phyloP scores from a whole-genome alignment of 805 yeast species.

The Starmera quercuum region DNA sequence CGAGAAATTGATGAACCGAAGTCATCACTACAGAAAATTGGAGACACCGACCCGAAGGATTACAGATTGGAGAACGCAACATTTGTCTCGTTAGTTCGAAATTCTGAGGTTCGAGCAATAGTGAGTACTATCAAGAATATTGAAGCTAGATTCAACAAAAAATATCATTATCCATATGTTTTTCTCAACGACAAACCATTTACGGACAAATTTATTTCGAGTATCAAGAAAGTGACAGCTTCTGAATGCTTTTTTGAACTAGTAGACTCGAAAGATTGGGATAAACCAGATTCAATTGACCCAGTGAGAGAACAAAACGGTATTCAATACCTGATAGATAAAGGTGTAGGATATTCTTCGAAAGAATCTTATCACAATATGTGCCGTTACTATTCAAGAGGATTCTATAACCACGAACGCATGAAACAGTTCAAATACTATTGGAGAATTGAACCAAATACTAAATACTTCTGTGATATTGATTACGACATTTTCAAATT shows the following conservation, averaged over 20 bases:
- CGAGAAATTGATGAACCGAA: constrained; percentile 21
- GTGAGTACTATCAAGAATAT: constrained; percentile 48
- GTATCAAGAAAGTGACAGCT: constrained; percentile 31
- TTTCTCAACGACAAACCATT: constrained; percentile 70
- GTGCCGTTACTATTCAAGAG: constrained; percentile 73
- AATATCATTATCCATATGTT: constrained; percentile 75
- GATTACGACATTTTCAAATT: constrained; percentile 74
- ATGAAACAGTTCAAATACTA: constrained; percentile 57
- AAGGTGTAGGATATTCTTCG: constrained; percentile 53
- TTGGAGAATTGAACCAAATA: constrained; percentile 79
- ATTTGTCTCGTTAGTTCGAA: constrained; percentile 63
- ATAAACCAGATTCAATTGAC: constrained; percentile 52
- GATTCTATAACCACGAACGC: constrained; percentile 56
- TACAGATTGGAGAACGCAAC: constrained; percentile 60
- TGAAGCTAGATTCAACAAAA: constrained; percentile 57
- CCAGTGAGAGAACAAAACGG: constrained; percentile 30
- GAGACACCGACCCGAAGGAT: constrained; percentile 6
- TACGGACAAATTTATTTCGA: constrained; percentile 43
- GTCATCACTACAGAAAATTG: constrained; percentile 9
- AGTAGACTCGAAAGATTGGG: constrained; percentile 44
- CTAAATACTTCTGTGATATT: constrained; percentile 57
- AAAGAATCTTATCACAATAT: constrained; percentile 66
- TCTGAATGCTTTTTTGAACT: constrained; percentile 39
- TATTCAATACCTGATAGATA: constrained; percentile 29
- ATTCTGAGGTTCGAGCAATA: constrained; percentile 46